Percentiles rank a stretch among this genome's conserved stretches.
Evolutionary conservation across 352 stramenopile genomes (phyloP).

Genomic region (Phytophthora rubi): DNA sequence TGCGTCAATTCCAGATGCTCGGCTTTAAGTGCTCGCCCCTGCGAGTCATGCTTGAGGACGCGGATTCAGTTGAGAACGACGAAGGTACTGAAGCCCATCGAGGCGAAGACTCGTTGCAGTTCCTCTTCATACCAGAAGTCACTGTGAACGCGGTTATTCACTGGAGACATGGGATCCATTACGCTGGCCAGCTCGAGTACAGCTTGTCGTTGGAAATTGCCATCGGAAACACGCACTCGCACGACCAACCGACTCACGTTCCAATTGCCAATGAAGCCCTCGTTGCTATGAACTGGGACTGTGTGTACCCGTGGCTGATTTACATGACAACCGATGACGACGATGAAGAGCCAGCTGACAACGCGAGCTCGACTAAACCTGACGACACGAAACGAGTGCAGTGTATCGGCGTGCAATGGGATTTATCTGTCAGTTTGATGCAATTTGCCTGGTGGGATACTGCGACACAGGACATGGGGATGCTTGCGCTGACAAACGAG

Average conservation of each 20-base stretch:
- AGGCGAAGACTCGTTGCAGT: slow-evolving; percentile 27
- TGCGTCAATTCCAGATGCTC: slow-evolving; percentile 64
- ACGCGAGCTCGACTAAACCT: background rate
- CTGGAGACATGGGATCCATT: slow-evolving; percentile 31
- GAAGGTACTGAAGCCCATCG: background rate
- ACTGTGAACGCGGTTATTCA: slow-evolving; percentile 34
- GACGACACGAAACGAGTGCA: slow-evolving; percentile 9
- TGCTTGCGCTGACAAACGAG: slow-evolving; percentile 60
- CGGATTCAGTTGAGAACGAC: background rate
- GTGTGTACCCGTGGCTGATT: slow-evolving; percentile 68
- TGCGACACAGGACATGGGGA: slow-evolving; percentile 53
- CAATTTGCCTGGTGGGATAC: slow-evolving; percentile 78
- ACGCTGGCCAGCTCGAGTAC: slow-evolving; percentile 39
- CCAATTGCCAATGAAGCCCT: slow-evolving; percentile 55
- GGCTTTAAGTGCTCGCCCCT: slow-evolving; percentile 37
- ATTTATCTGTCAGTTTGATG: slow-evolving; percentile 59
- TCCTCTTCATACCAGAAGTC: slow-evolving; percentile 38
- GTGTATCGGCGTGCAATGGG: slow-evolving; percentile 70
- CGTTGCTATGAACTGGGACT: slow-evolving; percentile 72
- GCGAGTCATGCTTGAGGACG: slow-evolving; percentile 36
- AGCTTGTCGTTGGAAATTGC: slow-evolving; percentile 61
- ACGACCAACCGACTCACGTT: slow-evolving; percentile 35
- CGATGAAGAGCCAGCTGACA: slow-evolving; percentile 17
- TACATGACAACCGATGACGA: slow-evolving; percentile 59
- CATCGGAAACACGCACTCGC: slow-evolving; percentile 35